Conservation (phyloP, 2,329 filamentous ascomycete genomes). For the Scedosporium minutisporum region DNA sequence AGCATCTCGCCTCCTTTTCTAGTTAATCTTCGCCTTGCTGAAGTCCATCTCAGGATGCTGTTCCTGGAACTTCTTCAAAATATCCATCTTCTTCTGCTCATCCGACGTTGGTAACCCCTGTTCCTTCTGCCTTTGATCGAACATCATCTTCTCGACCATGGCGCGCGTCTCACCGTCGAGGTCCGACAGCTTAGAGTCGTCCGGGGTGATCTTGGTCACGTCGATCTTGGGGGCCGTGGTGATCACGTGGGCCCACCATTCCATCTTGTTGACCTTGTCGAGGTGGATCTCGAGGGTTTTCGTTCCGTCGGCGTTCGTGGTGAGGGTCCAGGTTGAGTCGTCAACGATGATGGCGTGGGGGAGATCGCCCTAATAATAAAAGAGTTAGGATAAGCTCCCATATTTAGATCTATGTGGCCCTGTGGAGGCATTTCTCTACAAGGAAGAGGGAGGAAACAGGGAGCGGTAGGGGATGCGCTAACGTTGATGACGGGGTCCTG, state of each 20-base stretch:
- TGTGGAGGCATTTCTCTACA: not conserved
- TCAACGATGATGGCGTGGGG: conserved; percentile 71
- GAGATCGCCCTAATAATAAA: conserved; percentile 63
- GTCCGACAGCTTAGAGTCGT: conserved; percentile 84
- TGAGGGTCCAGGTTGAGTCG: conserved; percentile 91
- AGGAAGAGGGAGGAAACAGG: not conserved
- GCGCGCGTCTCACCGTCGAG: conserved; percentile 87
- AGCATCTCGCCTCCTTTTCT: conserved; percentile 10
- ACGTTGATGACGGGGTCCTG: conserved; percentile 78
- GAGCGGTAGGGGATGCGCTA: conserved; percentile 16
- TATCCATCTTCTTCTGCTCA: conserved; percentile 89
- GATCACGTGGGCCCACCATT: conserved; percentile 96
- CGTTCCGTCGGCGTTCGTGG: conserved; percentile 58
- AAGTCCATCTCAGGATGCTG: conserved; percentile 69
- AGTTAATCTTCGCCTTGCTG: conserved; percentile 58
- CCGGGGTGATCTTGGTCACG: conserved; percentile 86
- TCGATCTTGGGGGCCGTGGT: conserved; percentile 84
- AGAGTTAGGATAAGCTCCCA: not conserved
- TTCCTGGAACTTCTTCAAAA: conserved; percentile 84
- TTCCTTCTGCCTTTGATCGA: conserved; percentile 95
- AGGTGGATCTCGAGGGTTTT: conserved; percentile 71
- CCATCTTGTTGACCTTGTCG: conserved; percentile 92
- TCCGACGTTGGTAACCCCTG: conserved; percentile 79
- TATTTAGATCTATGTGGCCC: not conserved
- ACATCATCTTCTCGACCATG: conserved; percentile 99